phyloP scores from a whole-genome alignment of 495 filamentous ascomycete species.

The Hypoxylon lienhwacheense region DNA sequence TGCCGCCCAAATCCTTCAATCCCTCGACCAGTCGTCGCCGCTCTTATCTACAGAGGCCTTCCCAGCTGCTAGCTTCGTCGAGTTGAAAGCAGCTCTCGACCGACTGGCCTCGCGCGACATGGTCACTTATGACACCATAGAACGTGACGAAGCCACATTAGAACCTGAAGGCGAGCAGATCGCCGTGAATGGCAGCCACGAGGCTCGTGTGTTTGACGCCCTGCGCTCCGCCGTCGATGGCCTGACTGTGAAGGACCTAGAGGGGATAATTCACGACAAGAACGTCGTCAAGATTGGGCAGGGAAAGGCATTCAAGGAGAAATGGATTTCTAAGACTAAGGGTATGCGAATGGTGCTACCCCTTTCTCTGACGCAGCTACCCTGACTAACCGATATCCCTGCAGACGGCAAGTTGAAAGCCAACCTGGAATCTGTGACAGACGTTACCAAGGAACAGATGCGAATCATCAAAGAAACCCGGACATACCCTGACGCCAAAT shows the following conservation, averaged over 20 bases:
- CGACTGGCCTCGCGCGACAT: slow-evolving; percentile 80
- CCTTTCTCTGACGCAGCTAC: background rate
- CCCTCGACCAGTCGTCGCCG: slow-evolving; percentile 64
- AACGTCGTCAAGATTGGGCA: slow-evolving; percentile 88
- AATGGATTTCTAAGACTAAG: slow-evolving; percentile 91
- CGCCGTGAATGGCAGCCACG: slow-evolving; percentile 83
- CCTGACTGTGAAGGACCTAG: slow-evolving; percentile 76
- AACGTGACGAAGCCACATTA: slow-evolving; percentile 74
- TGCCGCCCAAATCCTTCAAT: slow-evolving; percentile 64
- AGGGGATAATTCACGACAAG: slow-evolving; percentile 73
- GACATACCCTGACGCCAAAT: slow-evolving; percentile 69
- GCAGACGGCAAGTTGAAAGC: slow-evolving; percentile 23
- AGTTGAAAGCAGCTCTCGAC: slow-evolving; percentile 85
- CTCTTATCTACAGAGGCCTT: slow-evolving; percentile 77
- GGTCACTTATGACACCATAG: slow-evolving; percentile 80
- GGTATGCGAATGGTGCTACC: slow-evolving; percentile 42
- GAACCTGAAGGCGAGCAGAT: slow-evolving; percentile 80
- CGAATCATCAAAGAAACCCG: slow-evolving; percentile 67
- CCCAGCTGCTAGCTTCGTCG: slow-evolving; percentile 66
- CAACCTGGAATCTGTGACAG: slow-evolving; percentile 63
- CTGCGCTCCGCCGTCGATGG: slow-evolving; percentile 75
- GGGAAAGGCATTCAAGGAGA: slow-evolving; percentile 92
- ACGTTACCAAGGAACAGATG: slow-evolving; percentile 75
- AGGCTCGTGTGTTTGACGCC: slow-evolving; percentile 91
- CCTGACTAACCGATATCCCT: slow-evolving; percentile 9